phyloP scores from a whole-genome alignment of 805 yeast genomes.

The Candida khao-thaluensis region DNA sequence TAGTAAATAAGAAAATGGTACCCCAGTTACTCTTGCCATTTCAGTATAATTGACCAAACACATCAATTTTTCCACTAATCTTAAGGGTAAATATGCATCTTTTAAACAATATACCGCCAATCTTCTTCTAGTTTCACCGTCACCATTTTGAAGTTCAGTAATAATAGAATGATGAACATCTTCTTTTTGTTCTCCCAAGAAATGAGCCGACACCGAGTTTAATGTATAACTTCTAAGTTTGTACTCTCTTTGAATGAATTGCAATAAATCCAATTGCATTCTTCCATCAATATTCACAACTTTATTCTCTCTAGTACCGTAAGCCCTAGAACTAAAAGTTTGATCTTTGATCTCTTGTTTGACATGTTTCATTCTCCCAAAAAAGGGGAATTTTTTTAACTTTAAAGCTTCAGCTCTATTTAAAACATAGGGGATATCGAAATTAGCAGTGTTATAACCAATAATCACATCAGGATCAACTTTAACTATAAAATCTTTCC shows the following conservation, averaged over 20 bases:
- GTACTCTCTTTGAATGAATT: constrained; percentile 91
- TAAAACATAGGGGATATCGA: constrained; percentile 89
- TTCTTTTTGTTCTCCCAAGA: constrained; percentile 93
- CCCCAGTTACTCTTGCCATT: constrained; percentile 99
- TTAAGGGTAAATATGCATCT: constrained; percentile 89
- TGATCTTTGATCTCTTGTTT: constrained; percentile 80
- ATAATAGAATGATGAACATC: constrained; percentile 97
- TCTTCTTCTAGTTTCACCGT: constrained; percentile 87
- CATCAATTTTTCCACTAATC: constrained; percentile 90
- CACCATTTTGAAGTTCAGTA: constrained; percentile 91
- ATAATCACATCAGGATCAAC: constrained; percentile 95
- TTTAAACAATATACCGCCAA: constrained; percentile 95
- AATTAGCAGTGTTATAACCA: constrained; percentile 93
- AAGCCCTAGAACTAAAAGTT: constrained; percentile 89
- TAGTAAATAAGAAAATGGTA: constrained; percentile 86
- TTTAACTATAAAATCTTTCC: constrained; percentile 83
- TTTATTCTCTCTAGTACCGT: constrained; percentile 93
- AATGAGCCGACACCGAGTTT: constrained; percentile 93
- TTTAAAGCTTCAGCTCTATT: constrained; percentile 80
- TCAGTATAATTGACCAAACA: constrained; percentile 95
- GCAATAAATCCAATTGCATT: constrained; percentile 89
- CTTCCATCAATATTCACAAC: constrained; percentile 93
- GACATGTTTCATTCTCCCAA: constrained; percentile 69
- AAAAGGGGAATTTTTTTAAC: constrained; percentile 72
- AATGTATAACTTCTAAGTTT: constrained; percentile 91